phyloP scores from a whole-genome alignment of 2,329 filamentous ascomycete species.

The Colletotrichum kahawae region DNA sequence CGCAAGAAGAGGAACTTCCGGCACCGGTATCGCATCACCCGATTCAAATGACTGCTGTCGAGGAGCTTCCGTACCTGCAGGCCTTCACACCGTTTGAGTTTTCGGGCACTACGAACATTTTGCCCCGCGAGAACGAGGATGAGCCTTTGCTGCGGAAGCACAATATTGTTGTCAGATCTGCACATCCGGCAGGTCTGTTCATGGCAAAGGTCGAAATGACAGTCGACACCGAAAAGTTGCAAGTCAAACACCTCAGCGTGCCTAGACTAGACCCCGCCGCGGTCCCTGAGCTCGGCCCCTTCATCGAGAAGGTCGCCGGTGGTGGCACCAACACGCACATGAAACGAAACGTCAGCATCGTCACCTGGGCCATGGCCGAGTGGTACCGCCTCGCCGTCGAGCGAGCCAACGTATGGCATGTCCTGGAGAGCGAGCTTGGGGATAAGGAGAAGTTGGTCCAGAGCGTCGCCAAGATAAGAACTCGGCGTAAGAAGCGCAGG shows the following conservation, averaged over 20 bases:
- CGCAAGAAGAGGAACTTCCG: constrained; percentile 37
- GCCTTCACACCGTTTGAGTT: constrained; percentile 74
- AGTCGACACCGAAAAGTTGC: constrained; percentile 58
- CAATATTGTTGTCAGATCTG: constrained; percentile 55
- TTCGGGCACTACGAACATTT: constrained; percentile 54
- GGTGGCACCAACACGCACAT: constrained; percentile 47
- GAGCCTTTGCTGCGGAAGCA: constrained; percentile 56
- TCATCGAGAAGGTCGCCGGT: constrained; percentile 49
- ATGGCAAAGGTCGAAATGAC: constrained; percentile 61
- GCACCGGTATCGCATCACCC: constrained; percentile 69
- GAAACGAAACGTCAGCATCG: constrained; percentile 61
- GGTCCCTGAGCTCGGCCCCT: constrained; percentile 60
- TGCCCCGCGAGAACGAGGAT: constrained; percentile 37
- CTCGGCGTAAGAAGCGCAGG: constrained; percentile 25
- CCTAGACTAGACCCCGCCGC: constrained; percentile 62
- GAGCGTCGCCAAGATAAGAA: constrained; percentile 35
- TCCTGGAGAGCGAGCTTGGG: constrained; percentile 53
- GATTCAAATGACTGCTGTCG: constrained; percentile 62
- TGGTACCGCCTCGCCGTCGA: constrained; percentile 68
- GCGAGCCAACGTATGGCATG: constrained; percentile 68
- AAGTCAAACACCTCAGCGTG: constrained; percentile 58
- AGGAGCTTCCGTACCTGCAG: constrained; percentile 73
- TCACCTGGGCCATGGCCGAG: constrained; percentile 72
- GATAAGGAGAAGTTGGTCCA: constrained; percentile 34
- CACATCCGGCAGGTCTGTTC: constrained; percentile 59